Evolutionary conservation across 805 yeast species (phyloP), one percentile per base, ranked within the genome.

Genomic region (Zygosaccharomyces gambellarensis): DNA sequence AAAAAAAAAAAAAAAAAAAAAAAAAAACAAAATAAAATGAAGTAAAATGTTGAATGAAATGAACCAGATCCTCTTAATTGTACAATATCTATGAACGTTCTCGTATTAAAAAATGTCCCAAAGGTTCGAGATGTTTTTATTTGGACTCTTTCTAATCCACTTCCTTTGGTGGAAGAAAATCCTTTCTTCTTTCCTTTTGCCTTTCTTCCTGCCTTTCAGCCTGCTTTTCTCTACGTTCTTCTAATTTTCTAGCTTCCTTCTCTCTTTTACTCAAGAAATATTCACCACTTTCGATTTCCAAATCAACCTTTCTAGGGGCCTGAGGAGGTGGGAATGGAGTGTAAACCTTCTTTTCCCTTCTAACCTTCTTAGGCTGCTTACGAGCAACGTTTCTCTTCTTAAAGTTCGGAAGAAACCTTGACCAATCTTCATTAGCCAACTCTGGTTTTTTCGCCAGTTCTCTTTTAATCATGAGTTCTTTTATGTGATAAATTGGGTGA

Each of bases 301-400:
- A 74, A 80, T 94, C 99, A 70, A 94, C 77, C 87, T 94, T 90
- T 76, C 98, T 85, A 64, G 98, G 99, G 58, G 82, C 80, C 72
- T 88, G 99, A 46, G 88, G 87, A 60, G 99, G 98, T 73, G 99
- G 99, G 90, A 94, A 94, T 65, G 99, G 98, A 30, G 99, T 94
- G 80, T 92, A 92, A 3, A 81, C 83, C 71, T 85, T 90, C 75
- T 80, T 77, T 49, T 70, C 73, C 44, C 68, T 83, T 60, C 71
- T 79, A 62, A 78, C 73, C 68, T 79, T 81, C 70, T 79, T 81
- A 52, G 94, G 87, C 77, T 85, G 85, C 84, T 87, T 87, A 65
- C 99, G 83, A 32, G 95, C 95, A 57, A 92, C 96, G 64, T 90
- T 90, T 69, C 90, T 84, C 79, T 92, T 94, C 80, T 89, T 94